Conservation (phyloP, 495 filamentous ascomycete species). For the Penicillium salamii region DNA sequence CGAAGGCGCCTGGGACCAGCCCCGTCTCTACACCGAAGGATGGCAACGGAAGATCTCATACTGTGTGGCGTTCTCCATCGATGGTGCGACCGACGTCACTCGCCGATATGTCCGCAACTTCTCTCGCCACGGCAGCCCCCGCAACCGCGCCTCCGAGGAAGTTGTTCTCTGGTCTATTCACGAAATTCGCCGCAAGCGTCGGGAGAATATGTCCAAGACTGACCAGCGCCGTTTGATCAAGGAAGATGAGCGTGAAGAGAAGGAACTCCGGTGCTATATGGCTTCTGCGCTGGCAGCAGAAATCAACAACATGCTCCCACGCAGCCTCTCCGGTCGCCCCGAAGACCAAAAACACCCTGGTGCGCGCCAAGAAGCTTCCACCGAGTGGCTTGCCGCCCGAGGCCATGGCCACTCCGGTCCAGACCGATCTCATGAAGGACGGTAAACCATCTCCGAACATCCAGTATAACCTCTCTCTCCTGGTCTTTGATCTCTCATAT, state of each 20-base stretch:
- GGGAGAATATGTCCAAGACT: slow-evolving; percentile 74
- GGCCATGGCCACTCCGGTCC: slow-evolving; percentile 42
- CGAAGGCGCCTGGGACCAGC: slow-evolving; percentile 95
- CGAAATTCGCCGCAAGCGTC: slow-evolving; percentile 81
- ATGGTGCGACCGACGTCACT: slow-evolving; percentile 94
- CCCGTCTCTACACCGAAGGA: slow-evolving; percentile 85
- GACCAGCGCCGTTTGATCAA: slow-evolving; percentile 78
- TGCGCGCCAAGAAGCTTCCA: slow-evolving; percentile 57
- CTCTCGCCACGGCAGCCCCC: slow-evolving; percentile 65
- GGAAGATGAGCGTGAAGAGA: slow-evolving; percentile 84
- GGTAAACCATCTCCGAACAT: slow-evolving; percentile 20
- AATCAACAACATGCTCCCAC: slow-evolving; percentile 54
- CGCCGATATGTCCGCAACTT: slow-evolving; percentile 88
- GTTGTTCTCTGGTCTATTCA: slow-evolving; percentile 84
- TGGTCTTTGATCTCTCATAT: slow-evolving; percentile 5
- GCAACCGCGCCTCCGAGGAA: slow-evolving; percentile 77
- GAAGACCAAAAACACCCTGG: slow-evolving; percentile 43
- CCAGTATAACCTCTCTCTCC: slow-evolving; percentile 1
- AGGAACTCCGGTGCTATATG: slow-evolving; percentile 74
- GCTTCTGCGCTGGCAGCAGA: slow-evolving; percentile 66
- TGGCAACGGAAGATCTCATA: slow-evolving; percentile 96
- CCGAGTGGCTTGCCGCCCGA: slow-evolving; percentile 62
- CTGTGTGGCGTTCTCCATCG: slow-evolving; percentile 93
- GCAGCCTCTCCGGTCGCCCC: slow-evolving; percentile 25
- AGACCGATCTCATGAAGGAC: slow-evolving; percentile 33